Percentiles rank a stretch among this genome's conserved stretches.
phyloP scores from a whole-genome alignment of 2,329 filamentous ascomycete genomes.

The Neofusicoccum ribis region DNA sequence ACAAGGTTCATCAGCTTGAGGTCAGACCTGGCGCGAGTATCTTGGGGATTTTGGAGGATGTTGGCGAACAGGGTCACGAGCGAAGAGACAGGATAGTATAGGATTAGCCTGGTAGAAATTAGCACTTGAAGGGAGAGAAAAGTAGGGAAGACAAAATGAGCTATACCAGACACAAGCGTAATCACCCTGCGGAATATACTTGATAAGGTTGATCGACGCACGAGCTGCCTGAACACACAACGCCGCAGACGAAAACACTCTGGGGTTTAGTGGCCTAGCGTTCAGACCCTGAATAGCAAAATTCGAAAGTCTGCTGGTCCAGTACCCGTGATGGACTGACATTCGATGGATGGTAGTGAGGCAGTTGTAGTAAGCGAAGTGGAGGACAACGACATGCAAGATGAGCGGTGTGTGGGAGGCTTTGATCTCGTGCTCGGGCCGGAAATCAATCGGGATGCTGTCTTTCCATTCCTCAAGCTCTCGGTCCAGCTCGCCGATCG shows the following conservation, averaged over 20 bases:
- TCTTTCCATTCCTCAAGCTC: conserved; percentile 93
- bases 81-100: conserved; percentile 95
- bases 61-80: conserved; percentile 95
- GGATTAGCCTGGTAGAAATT: conserved; percentile 64
- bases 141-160: background rate
- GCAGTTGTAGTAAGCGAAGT: conserved; percentile 98
- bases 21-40: conserved; percentile 83
- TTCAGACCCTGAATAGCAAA: conserved; percentile 95
- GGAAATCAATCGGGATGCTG: conserved; percentile 88
- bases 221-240: conserved; percentile 90
- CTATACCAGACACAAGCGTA: conserved; percentile 90
- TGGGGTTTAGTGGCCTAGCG: conserved; percentile 83
- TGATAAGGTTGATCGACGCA: conserved; percentile 89
- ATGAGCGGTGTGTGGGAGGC: conserved; percentile 91
- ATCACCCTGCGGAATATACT: conserved; percentile 94
- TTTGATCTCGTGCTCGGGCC: conserved; percentile 96
- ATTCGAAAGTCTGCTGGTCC: conserved; percentile 92
- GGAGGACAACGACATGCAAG: conserved; percentile 87
- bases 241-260: conserved; percentile 90
- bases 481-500: conserved; percentile 88
- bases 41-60: conserved; percentile 91
- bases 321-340: conserved; percentile 97
- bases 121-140: conserved; percentile 23
- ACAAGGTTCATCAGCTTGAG: conserved; percentile 89
- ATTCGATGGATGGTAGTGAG: conserved; percentile 97